Base-by-base conservation (phyloP, 2,329 filamentous ascomycete species). In the Venturia carpophila region DNA sequence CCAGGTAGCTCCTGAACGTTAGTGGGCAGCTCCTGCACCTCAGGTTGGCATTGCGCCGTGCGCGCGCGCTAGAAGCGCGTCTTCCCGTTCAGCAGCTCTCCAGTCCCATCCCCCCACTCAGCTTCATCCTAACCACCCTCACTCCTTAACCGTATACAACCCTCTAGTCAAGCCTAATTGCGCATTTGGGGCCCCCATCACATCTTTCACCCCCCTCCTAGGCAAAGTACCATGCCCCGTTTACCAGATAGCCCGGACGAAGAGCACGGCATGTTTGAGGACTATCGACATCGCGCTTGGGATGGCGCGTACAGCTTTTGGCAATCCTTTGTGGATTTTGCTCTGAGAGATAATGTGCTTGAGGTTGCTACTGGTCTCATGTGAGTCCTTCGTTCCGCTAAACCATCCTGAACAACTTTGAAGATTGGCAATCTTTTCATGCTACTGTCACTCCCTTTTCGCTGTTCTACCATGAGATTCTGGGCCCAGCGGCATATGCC, bases 321-420 rank as follows among this genome's bases (percentile, higher is more conserved):
- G 78, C 77, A 83, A 42, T 86, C 85, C 47, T 91, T 91, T 72
- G 73, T 86, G 69, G 87, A 90, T 72, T 91, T 91, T 74, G 87
- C 87, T 0, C 83, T 90, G 64, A 84, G 88, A 68, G 88, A 89
- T 66, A 90, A 91, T 69, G 88, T 91, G 60, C 80, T 91, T 34
- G 86, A 91, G 73, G 88, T 91, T 66, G 88, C 88, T 19, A 86
- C 91, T 69, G 88, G 88, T 69, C 77, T 91, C 68, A 91, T 91
- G 87, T 89, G 71, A 73, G 79, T 75, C 1, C 39, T 30, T n/a
- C n/a, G 24, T 15, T 37, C 27, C 15, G 1, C 10, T 10, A 27
- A 1, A 27, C 15, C 21, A 11, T 15, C 21, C 17, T 15, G n/a
- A 47, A 47, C 21, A 21, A 6, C 21, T 10, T 52, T 21, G 24